phyloP scores from a whole-genome alignment of 352 stramenopile genomes.

The Thalassiosira gravida region DNA sequence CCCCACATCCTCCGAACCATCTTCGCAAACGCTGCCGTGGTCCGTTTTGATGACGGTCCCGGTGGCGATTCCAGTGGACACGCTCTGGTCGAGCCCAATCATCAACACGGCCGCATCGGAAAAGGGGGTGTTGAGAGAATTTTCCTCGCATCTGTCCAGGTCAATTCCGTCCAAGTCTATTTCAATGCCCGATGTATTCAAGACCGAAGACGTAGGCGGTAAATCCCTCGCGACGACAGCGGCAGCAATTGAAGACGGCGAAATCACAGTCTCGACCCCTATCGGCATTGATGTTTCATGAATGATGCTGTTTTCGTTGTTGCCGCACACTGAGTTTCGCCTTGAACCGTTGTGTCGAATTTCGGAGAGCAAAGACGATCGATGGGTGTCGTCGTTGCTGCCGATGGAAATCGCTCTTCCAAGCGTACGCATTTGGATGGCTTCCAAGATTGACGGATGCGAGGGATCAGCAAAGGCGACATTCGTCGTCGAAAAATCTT shows the following conservation, averaged over 20 bases:
- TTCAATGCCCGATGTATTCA: not conserved
- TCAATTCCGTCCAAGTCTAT: conserved; percentile 3
- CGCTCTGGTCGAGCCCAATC: conserved; percentile 17
- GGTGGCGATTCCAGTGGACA: conserved; percentile 20
- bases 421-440: conserved; percentile 25
- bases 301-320: too few species aligned
- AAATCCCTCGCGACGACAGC: not conserved
- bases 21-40: not conserved
- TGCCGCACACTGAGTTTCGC: not conserved
- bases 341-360: not conserved
- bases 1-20: not conserved
- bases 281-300: too few species aligned
- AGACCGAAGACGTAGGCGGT: not conserved
- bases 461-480: conserved; percentile 33
- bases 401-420: not conserved
- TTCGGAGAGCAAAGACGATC: not conserved
- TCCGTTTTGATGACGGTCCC: not conserved
- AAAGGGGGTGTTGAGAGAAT: not conserved
- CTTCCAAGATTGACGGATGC: conserved; percentile 34
- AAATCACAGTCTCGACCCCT: not conserved
- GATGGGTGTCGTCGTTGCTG: not conserved
- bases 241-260: too few species aligned
- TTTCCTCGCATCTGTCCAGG: not conserved
- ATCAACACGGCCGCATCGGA: conserved; percentile 18
- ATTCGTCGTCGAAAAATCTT: conserved; percentile 18